These are phyloP conservation scores for Dactylorhiza incarnata DNA, from an alignment of 106 monocot genomes.

Conservation along the genomic window DNA sequence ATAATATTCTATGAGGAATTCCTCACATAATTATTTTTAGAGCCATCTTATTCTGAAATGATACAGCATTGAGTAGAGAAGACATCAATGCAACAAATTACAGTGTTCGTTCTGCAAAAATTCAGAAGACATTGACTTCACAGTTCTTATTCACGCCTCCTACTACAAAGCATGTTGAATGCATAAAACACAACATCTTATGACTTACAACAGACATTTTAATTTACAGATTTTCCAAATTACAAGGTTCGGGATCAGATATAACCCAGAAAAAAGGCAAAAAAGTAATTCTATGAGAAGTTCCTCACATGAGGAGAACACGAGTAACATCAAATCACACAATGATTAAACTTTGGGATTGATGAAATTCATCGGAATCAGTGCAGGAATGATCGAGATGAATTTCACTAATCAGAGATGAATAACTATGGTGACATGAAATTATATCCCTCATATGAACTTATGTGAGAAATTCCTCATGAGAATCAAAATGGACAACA, in stretches of 20 bases:
- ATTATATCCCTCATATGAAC: no score
- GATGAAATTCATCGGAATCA: not conserved
- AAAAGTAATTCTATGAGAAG: not conserved
- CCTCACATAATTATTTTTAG: no score
- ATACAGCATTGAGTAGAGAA: not conserved
- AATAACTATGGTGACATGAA: no score
- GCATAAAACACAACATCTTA: not conserved
- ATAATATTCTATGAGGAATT: no score
- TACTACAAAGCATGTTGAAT: not conserved
- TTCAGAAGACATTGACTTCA: not conserved
- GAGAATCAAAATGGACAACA: not conserved
- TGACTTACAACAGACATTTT: not conserved
- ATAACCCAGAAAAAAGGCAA: not conserved
- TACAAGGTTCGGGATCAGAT: not conserved
- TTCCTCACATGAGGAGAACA: not conserved
- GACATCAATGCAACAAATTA: not conserved
- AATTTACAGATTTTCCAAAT: not conserved
- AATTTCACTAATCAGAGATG: not conserved
- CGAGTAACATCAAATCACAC: not conserved
- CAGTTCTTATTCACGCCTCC: constrained; percentile 1
- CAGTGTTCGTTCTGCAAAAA: not conserved
- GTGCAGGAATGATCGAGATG: not conserved
- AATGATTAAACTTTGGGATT: not conserved
- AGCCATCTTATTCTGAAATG: not conserved
- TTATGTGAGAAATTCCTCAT: no score